Conservation (phyloP, 1,284 basidiomycete species). For the Pisolithus thermaeus region DNA sequence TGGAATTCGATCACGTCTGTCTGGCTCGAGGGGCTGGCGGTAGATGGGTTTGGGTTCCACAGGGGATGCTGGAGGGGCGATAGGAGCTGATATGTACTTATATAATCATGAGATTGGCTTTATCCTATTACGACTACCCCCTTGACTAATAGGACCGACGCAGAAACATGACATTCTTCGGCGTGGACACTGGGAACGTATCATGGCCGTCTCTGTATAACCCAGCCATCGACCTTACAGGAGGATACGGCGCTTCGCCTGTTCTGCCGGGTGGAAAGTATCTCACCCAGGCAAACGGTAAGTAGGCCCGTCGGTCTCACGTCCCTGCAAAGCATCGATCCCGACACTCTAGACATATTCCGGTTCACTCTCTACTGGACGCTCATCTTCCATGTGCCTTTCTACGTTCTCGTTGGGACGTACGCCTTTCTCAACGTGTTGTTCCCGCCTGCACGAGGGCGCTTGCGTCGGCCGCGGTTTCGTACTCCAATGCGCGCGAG, state of each 20-base stretch:
- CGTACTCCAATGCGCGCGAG: neutral
- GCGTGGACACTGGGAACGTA: conserved; percentile 15
- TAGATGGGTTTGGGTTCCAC: too few relatives aligned
- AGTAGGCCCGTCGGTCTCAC: neutral
- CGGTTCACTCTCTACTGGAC: conserved; percentile 84
- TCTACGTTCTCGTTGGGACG: conserved; percentile 62
- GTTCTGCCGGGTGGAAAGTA: conserved; percentile 41
- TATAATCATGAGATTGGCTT: too few relatives aligned
- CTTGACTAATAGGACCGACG: too few relatives aligned
- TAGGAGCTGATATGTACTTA: too few relatives aligned
- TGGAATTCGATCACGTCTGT: too few relatives aligned
- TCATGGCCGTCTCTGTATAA: conserved; percentile 55
- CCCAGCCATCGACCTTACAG: conserved; percentile 44
- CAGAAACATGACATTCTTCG: neutral
- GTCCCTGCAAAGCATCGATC: too few relatives aligned
- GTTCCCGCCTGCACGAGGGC: conserved; percentile 31
- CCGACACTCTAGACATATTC: conserved; percentile 61
- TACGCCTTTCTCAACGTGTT: conserved; percentile 69
- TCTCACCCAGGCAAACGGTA: conserved; percentile 39
- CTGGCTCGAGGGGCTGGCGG: too few relatives aligned
- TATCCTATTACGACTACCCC: too few relatives aligned
- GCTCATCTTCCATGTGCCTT: conserved; percentile 65
- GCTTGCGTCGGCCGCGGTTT: neutral
- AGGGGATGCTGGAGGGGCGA: too few relatives aligned
- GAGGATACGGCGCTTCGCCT: conserved; percentile 35